Evolutionary conservation across 495 filamentous ascomycete species (phyloP).

Genomic region (Bacidia rubella): DNA sequence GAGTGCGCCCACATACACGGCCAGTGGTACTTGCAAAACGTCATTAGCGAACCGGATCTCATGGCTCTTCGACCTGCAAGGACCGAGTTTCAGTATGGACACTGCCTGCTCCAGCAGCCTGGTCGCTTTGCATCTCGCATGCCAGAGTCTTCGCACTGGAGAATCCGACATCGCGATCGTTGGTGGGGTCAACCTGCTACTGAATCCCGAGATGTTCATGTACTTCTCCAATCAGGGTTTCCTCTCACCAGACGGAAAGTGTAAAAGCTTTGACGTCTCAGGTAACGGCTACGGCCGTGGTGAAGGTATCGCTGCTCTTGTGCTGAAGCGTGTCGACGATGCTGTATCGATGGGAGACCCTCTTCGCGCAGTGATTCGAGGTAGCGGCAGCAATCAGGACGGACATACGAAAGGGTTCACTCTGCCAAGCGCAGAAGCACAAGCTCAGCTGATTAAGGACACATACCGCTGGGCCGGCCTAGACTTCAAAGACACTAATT

Average conservation of each 20-base stretch:
- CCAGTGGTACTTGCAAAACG: background rate
- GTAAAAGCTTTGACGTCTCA: slow-evolving; percentile 21
- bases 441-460: slow-evolving; percentile 13
- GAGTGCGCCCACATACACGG: slow-evolving; percentile 33
- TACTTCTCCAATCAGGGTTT: slow-evolving; percentile 21
- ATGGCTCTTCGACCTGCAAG: slow-evolving; percentile 71
- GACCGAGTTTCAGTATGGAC: slow-evolving; percentile 26
- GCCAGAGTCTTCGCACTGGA: slow-evolving; percentile 23
- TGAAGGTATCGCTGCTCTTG: slow-evolving; percentile 21
- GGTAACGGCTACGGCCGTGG: slow-evolving; percentile 27
- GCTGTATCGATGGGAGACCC: slow-evolving; percentile 25
- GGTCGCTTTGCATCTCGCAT: slow-evolving; percentile 25
- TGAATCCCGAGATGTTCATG: slow-evolving; percentile 22
- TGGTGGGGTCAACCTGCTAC: slow-evolving; percentile 32
- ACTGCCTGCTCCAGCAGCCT: slow-evolving; percentile 21
- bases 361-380: slow-evolving; percentile 26
- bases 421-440: slow-evolving; percentile 16
- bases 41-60: slow-evolving; percentile 27
- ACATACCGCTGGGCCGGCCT: slow-evolving; percentile 12
- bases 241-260: slow-evolving; percentile 19
- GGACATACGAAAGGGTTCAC: slow-evolving; percentile 25
- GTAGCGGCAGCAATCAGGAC: slow-evolving; percentile 25
- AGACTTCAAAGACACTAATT: slow-evolving; percentile 10
- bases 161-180: slow-evolving; percentile 28
- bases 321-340: slow-evolving; percentile 22